A percentile compares a stretch with the other conserved stretches of the same genome.
Evolutionary conservation across 257 asterid genomes (phyloP).

Genomic region (Fraxinus quadrangulata): DNA sequence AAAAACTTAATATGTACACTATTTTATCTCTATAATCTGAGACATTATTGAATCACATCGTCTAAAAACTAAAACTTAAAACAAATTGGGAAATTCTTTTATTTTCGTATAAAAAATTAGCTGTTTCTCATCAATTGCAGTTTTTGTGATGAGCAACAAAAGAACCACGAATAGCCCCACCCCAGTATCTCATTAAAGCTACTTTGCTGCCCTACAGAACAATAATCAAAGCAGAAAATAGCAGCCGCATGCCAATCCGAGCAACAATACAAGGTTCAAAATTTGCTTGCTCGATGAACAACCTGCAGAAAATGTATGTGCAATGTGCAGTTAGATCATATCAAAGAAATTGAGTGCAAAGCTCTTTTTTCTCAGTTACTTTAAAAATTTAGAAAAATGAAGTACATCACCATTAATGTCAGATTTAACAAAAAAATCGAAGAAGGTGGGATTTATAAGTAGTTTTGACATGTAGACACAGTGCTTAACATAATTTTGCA

Average conservation of each 20-base stretch:
- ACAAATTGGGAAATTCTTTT: too few species aligned
- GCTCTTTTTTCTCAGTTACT: not conserved
- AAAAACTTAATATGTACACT: too few species aligned
- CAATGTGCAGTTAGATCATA: not conserved
- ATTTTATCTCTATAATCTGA: too few species aligned
- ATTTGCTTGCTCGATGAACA: slow-evolving; percentile 31
- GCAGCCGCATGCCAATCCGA: slow-evolving; percentile 32
- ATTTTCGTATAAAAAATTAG: not conserved
- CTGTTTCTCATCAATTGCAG: slow-evolving; percentile 14
- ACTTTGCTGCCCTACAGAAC: not conserved
- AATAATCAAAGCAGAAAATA: slow-evolving; percentile 18
- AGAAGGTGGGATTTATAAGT: not conserved
- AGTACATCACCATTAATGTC: not conserved
- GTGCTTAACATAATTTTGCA: not conserved
- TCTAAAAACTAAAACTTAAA: too few species aligned
- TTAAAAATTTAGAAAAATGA: not conserved
- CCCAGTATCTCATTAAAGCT: not conserved
- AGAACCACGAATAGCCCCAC: slow-evolving; percentile 4
- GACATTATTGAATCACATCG: too few species aligned
- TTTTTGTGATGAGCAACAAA: slow-evolving; percentile 14
- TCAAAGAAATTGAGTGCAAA: not conserved
- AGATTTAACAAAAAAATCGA: not conserved
- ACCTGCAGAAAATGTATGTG: slow-evolving; percentile 29
- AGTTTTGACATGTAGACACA: not conserved
- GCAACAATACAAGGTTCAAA: slow-evolving; percentile 21